A percentile compares a stretch with the other conserved stretches of the same genome.
Evolutionary conservation across 140 eudicot genomes (phyloP).

Genomic region (Senecio squalidus): DNA sequence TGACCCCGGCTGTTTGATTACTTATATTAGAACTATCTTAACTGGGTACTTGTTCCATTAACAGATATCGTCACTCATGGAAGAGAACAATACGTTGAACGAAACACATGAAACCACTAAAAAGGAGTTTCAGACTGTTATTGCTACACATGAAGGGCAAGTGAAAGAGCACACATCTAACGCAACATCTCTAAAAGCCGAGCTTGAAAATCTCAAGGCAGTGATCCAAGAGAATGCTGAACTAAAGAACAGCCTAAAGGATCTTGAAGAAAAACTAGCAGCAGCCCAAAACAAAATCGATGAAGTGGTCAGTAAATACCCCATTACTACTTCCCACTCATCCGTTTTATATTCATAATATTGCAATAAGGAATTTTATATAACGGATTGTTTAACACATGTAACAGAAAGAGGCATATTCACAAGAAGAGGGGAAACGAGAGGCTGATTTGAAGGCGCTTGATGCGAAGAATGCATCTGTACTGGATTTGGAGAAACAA

Average conservation of each 20-base stretch:
- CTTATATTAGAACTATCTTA: conserved; percentile 3
- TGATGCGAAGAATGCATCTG: conserved; percentile 54
- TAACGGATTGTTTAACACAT: neutral
- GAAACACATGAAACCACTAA: conserved; percentile 51
- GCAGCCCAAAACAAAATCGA: conserved; percentile 33
- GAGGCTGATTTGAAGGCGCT: conserved; percentile 68
- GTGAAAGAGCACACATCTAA: conserved; percentile 51
- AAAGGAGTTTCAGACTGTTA: conserved; percentile 57
- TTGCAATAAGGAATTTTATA: neutral
- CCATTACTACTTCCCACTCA: no score
- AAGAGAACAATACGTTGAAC: conserved; percentile 57
- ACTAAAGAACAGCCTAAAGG: conserved; percentile 46
- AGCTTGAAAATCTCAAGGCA: conserved; percentile 48
- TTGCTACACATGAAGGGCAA: conserved; percentile 63
- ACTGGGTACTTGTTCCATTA: neutral
- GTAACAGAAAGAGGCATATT: conserved; percentile 48
- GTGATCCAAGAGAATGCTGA: conserved; percentile 47
- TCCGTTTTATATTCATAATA: neutral
- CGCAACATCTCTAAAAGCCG: conserved; percentile 48
- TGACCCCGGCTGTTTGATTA: neutral
- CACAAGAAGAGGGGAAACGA: conserved; percentile 49
- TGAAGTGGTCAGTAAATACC: conserved; percentile 34
- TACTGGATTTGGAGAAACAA: conserved; percentile 44
- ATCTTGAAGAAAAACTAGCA: conserved; percentile 62
- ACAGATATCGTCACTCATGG: conserved; percentile 71